Evolutionary conservation across 805 yeast genomes (phyloP).

Genomic region (Kuraishia ogatae): DNA sequence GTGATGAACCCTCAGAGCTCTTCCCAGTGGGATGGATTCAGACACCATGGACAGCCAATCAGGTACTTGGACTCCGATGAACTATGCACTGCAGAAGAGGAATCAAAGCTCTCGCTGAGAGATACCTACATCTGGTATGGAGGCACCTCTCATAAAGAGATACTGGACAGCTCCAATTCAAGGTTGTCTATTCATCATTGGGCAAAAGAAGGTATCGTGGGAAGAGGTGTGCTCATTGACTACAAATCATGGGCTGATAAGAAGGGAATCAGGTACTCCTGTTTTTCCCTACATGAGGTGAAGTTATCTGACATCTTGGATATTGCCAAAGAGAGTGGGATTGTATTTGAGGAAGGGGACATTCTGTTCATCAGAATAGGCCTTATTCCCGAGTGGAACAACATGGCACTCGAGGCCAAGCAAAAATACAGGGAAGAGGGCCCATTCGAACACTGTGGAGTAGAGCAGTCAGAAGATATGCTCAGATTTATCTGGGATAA

Average conservation of each 20-base stretch:
- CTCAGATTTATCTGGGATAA: conserved; percentile 8
- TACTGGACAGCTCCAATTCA: conserved; percentile 3
- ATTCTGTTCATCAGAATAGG: conserved; percentile 22
- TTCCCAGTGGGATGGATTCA: conserved; percentile 21
- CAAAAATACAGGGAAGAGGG: conserved; percentile 6
- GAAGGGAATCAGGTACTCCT: conserved; percentile 15
- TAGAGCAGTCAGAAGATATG: conserved; percentile 8
- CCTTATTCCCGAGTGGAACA: conserved; percentile 16
- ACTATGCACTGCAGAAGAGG: conserved; percentile 12
- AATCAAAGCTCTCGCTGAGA: conserved; percentile 4
- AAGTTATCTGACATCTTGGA: conserved; percentile 12
- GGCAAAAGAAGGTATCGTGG: conserved; percentile 22
- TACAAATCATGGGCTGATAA: conserved; percentile 19
- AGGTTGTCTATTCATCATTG: conserved; percentile 10
- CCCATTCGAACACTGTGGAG: conserved; percentile 9
- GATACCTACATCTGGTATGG: conserved; percentile 9
- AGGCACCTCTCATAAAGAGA: conserved; percentile 6
- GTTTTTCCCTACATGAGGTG: conserved; percentile 16
- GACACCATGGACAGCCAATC: conserved; percentile 17
- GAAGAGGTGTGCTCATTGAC: conserved; percentile 24
- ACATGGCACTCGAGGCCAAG: conserved; percentile 2
- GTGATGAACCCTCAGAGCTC: conserved; percentile 19
- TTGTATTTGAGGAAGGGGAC: conserved; percentile 20
- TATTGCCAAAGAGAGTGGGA: conserved; percentile 13
- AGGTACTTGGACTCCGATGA: conserved; percentile 12